Evolutionary conservation across 805 yeast genomes (phyloP), one percentile per base, ranked within the genome.

Genomic region (Wickerhamomyces bisporus): DNA sequence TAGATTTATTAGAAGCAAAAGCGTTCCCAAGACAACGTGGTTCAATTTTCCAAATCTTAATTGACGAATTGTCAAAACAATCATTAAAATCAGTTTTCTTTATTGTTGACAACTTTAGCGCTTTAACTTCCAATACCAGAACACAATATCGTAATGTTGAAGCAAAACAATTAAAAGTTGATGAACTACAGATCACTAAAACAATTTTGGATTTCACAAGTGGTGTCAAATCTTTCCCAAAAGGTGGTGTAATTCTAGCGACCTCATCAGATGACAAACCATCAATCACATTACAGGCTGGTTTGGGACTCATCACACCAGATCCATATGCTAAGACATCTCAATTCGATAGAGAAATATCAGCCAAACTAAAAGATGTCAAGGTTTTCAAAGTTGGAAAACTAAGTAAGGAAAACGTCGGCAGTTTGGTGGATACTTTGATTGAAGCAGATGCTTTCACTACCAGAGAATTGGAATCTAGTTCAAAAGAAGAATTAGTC

Each of bases 61-160:
- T 84, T 3, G 56, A 65, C 2, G 87, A 83, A 61, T 62, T 86
- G 36, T 55, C 70, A 13, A 52, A 50, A 26, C 86, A 84, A 44
- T 42, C 60, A 2, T 40, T 54, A 13, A 57, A 65, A 27, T 89
- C 91, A 5, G 81, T 82, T 9, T 65, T 75, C 35, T 66, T 86
- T 30, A 70, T 94, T 3, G 69, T 87, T 30, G 97, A 88, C 58
- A 79, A 84, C 53, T 70, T 86, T 53, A 79, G 86, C 42, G 76
- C 79, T 3, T 61, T 86, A 40, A 57, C 78, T 11, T 72, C 78
- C 27, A 52, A 62, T 23, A 70, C 83, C 6, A 60, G 60, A 36
- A 75, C 95, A 8, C 68, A 63, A 29, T 86, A 88, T 63, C 71
- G 74, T 49, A 72, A 79, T 52, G 59, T 70, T 1, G 65, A 75